phyloP scores from a whole-genome alignment of 495 filamentous ascomycete species.

The Antarctomyces pellizariae region DNA sequence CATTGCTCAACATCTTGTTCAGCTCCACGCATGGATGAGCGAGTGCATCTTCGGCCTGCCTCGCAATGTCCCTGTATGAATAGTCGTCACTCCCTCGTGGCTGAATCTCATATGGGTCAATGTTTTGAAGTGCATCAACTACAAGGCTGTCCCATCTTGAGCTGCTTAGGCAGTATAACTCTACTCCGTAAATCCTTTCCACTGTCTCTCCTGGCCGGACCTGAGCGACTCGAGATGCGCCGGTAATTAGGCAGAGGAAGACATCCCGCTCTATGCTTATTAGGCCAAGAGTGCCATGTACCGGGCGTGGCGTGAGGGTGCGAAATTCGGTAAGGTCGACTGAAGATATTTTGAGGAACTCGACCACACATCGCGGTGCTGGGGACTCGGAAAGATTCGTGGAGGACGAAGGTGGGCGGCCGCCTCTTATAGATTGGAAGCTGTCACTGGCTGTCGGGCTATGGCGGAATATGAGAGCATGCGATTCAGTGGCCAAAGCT shows the following conservation, averaged over 20 bases:
- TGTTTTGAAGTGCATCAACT: slow-evolving; percentile 31
- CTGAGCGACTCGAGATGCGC: slow-evolving; percentile 51
- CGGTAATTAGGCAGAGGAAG: slow-evolving; percentile 78
- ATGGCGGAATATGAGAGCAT: slow-evolving; percentile 67
- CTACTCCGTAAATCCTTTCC: slow-evolving; percentile 63
- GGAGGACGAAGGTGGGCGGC: too few species aligned
- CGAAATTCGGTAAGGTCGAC: slow-evolving; percentile 51
- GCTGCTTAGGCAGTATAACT: slow-evolving; percentile 81
- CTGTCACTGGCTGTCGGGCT: slow-evolving; percentile 32
- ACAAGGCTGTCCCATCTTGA: slow-evolving; percentile 55
- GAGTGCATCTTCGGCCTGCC: slow-evolving; percentile 36
- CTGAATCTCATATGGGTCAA: slow-evolving; percentile 25
- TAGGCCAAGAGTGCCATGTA: slow-evolving; percentile 73
- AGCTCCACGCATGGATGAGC: slow-evolving; percentile 79
- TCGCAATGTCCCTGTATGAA: slow-evolving; percentile 30
- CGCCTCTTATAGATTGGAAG: too few species aligned
- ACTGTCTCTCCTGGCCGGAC: slow-evolving; percentile 74
- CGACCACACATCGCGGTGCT: slow-evolving; percentile 57
- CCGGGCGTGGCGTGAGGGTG: slow-evolving; percentile 43
- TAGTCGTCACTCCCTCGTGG: slow-evolving; percentile 21
- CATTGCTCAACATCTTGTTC: slow-evolving; percentile 76
- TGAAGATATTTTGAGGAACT: slow-evolving; percentile 44
- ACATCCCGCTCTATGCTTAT: slow-evolving; percentile 70
- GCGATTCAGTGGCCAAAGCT: slow-evolving; percentile 51
- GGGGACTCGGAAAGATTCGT: too few species aligned